A percentile compares a stretch with the other conserved stretches of the same genome.
phyloP scores from a whole-genome alignment of 257 asterid species.

The Voacanga thouarsii region DNA sequence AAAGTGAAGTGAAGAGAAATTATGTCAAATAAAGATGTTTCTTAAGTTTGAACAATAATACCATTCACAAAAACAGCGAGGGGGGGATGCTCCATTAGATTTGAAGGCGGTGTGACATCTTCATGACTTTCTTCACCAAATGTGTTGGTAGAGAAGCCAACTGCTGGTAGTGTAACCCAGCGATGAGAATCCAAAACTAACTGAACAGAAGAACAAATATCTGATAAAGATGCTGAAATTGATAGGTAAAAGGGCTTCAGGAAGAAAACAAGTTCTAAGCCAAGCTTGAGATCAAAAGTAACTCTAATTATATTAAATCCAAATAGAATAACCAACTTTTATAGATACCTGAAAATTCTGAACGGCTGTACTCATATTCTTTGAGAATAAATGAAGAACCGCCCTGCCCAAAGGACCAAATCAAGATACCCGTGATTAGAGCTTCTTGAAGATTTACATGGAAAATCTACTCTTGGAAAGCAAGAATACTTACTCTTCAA shows the following conservation, averaged over 20 bases:
- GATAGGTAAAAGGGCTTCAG: background rate
- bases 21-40: background rate
- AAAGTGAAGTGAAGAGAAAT: background rate
- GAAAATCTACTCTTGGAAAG: constrained; percentile 10
- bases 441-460: constrained; percentile 12
- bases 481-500: constrained; percentile 73
- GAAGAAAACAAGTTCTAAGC: background rate
- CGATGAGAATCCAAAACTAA: constrained; percentile 82
- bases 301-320: background rate
- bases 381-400: constrained; percentile 74
- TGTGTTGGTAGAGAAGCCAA: constrained; percentile 80
- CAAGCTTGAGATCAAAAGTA: constrained; percentile 3
- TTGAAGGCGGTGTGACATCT: constrained; percentile 81
- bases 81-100: constrained; percentile 98
- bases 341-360: constrained; percentile 82
- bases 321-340: constrained; percentile 1
- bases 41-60: constrained; percentile 15
- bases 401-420: constrained; percentile 55
- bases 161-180: constrained; percentile 76
- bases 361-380: constrained; percentile 88
- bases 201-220: constrained; percentile 46
- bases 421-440: constrained; percentile 21
- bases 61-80: constrained; percentile 90
- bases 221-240: constrained; percentile 24
- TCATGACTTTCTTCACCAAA: constrained; percentile 75